Evolutionary conservation across 768 basidiomycete species (phyloP), one percentile per base, ranked within the genome.

Genomic region (Leccinum rimulosum): DNA sequence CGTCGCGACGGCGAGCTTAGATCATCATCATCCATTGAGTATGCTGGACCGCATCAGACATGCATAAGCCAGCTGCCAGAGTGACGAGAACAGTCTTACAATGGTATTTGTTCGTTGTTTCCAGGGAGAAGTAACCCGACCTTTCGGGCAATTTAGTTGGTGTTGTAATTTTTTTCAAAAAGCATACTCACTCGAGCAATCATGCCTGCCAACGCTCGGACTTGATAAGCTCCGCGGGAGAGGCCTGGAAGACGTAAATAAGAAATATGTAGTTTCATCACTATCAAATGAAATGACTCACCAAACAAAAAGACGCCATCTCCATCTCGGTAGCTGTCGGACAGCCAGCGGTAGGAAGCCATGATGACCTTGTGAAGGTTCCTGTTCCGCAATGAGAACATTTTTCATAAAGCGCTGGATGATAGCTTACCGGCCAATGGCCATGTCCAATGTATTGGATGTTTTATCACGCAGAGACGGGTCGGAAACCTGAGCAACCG

Each of bases 151-250:
- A 31, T 33, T 45, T 40, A 35, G 17, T 30, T n/a, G 15, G 48
- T 30, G 38, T 5, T 5, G 3, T 6, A 3, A 25, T 1, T 11
- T 6, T 22, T 2, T 22, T 6, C 12, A 8, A 3, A n/a, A 40
- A 54, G 19, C 19, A 50, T n/a, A 3, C 67, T 53, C 52, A 76
- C 80, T 55, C 58, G 70, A n/a, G 74, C 58, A 19, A 80, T 78
- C 79, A 80, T 80, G 22, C 69, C 79, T 3, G 79, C 76, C 43
- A 80, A 52, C 1, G 69, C 74, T 28, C 79, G 73, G 4, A 74
- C 77, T 64, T 80, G 79, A 60, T 79, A 81, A 15, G 78, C 80
- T 6, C 79, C 79, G n/a, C 80, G 77, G 2, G 80, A 80, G 61
- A 77, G 80, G 4, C 79, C 79, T 80, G 38, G 7, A 35, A 19